Evolutionary conservation across 371 early-diverging fungal genomes (phyloP).

Genomic region (Catenaria anguillulae): DNA sequence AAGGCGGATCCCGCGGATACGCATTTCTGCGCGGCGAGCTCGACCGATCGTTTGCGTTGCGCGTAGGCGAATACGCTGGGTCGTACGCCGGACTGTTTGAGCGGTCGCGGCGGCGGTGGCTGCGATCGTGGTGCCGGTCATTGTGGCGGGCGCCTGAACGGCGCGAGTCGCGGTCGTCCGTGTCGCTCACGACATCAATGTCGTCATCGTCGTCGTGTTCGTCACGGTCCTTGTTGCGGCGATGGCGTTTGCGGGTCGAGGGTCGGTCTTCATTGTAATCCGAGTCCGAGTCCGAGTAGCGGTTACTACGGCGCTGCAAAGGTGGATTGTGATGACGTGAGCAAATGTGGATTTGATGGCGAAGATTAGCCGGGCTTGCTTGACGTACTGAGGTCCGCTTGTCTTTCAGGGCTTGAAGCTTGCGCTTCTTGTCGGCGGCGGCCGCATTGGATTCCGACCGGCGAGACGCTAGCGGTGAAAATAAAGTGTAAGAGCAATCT

Average conservation of each 20-base stretch:
- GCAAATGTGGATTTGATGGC: too few relatives aligned
- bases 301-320: not conserved
- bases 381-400: not conserved
- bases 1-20: too few relatives aligned
- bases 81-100: too few relatives aligned
- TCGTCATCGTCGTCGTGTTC: not conserved
- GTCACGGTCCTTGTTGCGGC: not conserved
- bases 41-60: too few relatives aligned
- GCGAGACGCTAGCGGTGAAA: too few relatives aligned
- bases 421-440: conserved; percentile 1
- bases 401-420: not conserved
- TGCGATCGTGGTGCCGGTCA: not conserved
- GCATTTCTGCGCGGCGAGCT: too few relatives aligned
- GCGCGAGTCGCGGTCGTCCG: too few relatives aligned
- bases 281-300: not conserved
- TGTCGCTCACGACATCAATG: too few relatives aligned
- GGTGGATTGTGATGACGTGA: too few relatives aligned
- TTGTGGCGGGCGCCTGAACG: not conserved
- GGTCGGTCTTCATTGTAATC: not conserved
- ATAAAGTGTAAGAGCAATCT: too few relatives aligned
- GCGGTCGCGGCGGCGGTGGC: not conserved
- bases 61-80: conserved; percentile 13
- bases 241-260: not conserved
- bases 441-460: not conserved
- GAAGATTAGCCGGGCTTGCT: not conserved